phyloP scores from a whole-genome alignment of 164 flowering plant species.

The Vitis vinifera region DNA sequence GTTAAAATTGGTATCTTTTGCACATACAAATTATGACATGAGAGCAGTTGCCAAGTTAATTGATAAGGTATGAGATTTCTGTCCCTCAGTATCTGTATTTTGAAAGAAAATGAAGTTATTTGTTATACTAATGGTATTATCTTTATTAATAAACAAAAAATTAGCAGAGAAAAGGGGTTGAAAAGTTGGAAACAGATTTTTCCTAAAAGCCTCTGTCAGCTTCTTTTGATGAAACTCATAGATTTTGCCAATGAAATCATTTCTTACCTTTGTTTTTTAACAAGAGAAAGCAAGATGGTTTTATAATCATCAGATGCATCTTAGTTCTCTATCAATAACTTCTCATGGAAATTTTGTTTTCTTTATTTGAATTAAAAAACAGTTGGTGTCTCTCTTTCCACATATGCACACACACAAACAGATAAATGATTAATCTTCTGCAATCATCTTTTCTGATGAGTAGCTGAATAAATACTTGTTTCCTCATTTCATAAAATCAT shows the following conservation, averaged over 20 bases:
- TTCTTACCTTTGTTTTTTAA: no score
- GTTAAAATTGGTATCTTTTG: conserved; percentile 94
- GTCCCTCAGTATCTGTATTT: background rate
- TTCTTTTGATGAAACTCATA: background rate
- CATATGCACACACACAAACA: background rate
- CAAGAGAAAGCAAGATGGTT: background rate
- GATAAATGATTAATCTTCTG: background rate
- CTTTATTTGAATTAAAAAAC: background rate
- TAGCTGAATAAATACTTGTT: conserved; percentile 1
- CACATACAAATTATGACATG: conserved; percentile 85
- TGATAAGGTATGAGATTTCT: conserved; percentile 54
- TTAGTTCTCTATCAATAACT: no score
- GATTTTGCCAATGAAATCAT: background rate
- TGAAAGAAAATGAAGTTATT: no score
- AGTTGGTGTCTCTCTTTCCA: background rate
- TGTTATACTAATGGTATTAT: background rate
- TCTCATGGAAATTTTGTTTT: background rate
- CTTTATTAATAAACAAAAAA: background rate
- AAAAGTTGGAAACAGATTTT: no score
- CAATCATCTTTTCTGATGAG: background rate
- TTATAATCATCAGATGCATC: background rate
- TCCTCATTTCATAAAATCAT: background rate
- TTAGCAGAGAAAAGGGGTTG: background rate
- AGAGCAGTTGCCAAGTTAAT: conserved; percentile 52
- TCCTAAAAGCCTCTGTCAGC: background rate